Percentiles rank a stretch among this genome's conserved stretches.
Evolutionary conservation across 1,284 basidiomycete species (phyloP).

Genomic region (Ganoderma leucocontextum): DNA sequence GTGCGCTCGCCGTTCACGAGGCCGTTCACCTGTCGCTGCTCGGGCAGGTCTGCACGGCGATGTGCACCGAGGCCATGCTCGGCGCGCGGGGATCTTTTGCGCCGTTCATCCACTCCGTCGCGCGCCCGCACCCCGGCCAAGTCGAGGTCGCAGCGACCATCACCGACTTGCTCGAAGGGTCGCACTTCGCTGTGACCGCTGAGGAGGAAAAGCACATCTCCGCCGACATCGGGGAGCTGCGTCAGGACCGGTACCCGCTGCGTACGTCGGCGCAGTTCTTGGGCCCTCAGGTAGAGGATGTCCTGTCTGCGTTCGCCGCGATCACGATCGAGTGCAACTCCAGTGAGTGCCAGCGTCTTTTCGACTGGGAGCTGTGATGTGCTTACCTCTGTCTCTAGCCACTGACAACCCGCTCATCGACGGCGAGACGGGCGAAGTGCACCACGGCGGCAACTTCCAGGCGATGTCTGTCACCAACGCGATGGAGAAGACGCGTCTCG

Average conservation of each 20-base stretch:
- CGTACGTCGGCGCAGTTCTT: slow-evolving; percentile 86
- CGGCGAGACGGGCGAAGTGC: slow-evolving; percentile 68
- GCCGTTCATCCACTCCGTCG: slow-evolving; percentile 81
- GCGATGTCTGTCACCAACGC: slow-evolving; percentile 88
- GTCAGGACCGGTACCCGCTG: slow-evolving; percentile 84
- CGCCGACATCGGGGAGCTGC: slow-evolving; percentile 73
- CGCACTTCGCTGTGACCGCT: slow-evolving; percentile 69
- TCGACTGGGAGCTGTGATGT: neutral
- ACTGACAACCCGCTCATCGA: slow-evolving; percentile 83
- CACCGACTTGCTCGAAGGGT: slow-evolving; percentile 75
- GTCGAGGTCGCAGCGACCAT: slow-evolving; percentile 77
- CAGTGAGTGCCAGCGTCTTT: slow-evolving; percentile 58
- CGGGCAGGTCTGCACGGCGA: slow-evolving; percentile 81
- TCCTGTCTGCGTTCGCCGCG: slow-evolving; percentile 69
- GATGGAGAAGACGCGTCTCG: slow-evolving; percentile 88
- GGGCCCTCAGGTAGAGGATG: slow-evolving; percentile 87
- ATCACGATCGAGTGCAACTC: slow-evolving; percentile 86
- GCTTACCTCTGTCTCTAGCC: slow-evolving; percentile 48
- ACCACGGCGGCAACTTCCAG: slow-evolving; percentile 90
- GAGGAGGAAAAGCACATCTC: slow-evolving; percentile 71
- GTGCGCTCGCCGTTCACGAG: slow-evolving; percentile 73
- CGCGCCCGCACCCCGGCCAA: slow-evolving; percentile 90
- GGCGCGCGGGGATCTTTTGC: slow-evolving; percentile 80
- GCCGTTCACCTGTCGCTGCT: slow-evolving; percentile 77
- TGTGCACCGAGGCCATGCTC: slow-evolving; percentile 84